phyloP scores from a whole-genome alignment of 2,329 filamentous ascomycete species.

The Hawksworthiomyces lignivorus region DNA sequence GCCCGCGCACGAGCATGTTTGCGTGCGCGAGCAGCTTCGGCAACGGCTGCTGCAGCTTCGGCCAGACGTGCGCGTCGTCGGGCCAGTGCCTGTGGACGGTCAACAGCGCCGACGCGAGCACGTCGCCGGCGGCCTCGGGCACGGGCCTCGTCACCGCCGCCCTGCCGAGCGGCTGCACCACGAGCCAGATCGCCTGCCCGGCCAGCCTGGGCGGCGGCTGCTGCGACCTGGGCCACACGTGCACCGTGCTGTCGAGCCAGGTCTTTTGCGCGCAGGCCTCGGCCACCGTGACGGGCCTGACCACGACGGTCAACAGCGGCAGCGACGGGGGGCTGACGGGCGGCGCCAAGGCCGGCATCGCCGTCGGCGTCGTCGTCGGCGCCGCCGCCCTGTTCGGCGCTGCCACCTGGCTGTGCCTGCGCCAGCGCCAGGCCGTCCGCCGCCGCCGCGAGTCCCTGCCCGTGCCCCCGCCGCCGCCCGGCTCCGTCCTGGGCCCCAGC shows the following conservation, averaged over 20 bases:
- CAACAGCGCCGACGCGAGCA: conserved; percentile 9
- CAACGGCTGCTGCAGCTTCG: conserved; percentile 42
- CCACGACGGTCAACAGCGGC: conserved; percentile 1
- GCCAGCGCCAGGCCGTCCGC: conserved; percentile 25
- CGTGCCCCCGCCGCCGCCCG: conserved; percentile 36
- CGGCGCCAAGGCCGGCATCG: conserved; percentile 51
- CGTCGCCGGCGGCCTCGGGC: not conserved
- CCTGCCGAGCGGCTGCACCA: conserved; percentile 36
- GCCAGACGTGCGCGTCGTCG: conserved; percentile 31
- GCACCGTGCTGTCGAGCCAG: conserved; percentile 29
- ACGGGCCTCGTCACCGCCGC: conserved; percentile 24
- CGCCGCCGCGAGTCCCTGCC: conserved; percentile 37
- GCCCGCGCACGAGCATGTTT: conserved; percentile 34
- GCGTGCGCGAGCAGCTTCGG: conserved; percentile 36
- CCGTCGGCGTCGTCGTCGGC: conserved; percentile 41
- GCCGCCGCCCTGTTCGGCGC: conserved; percentile 33
- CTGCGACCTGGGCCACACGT: too few relatives aligned
- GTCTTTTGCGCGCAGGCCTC: conserved; percentile 33
- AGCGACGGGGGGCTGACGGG: conserved; percentile 28
- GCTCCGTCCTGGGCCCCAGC: conserved; percentile 11
- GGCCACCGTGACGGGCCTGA: conserved; percentile 15
- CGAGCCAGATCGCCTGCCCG: too few relatives aligned
- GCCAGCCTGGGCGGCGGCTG: too few relatives aligned
- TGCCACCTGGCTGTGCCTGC: conserved; percentile 40
- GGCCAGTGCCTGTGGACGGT: conserved; percentile 27